Base-by-base conservation (phyloP, 139 green algal genomes). In the Coelastrella sp. region DNA sequence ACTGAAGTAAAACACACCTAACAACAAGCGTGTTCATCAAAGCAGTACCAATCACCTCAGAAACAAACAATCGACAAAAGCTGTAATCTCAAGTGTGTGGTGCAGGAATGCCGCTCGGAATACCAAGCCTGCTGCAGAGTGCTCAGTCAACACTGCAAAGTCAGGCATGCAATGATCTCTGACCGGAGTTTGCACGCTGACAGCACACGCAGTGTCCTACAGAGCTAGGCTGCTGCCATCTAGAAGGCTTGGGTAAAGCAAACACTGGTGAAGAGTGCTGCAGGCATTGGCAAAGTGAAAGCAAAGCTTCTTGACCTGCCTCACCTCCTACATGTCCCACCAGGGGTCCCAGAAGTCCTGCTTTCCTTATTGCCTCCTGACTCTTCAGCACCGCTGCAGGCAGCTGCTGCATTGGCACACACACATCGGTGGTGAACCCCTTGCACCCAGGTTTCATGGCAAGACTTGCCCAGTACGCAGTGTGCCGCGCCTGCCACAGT, bases 281-380 rank as follows among this genome's bases (percentile, higher is more conserved):
- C 1, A 49, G 35, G 35, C 35, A 49, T 49, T 49, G 35, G 35
- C 35, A 49, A 5, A 49, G 35, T 49, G 3, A 49, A 49, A 49
- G 35, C 1, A 49, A 49, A 49, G 35, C 35, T 49, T 49, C 35
- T 49, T 49, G 35, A 49, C 59, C 10, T 78, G 61, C 22, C 86
- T 74, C 90, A 87, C 96, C 95, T 20, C 95, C 95, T 68, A 96
- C 95, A 68, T 97, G 95, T 8, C 95, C 95, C 65, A 97, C 93
- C 27, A 97, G 66, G 10, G 95, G 94, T 5, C 92, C 93, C 78
- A 94, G 65, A 78, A 97, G 63, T 24, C 92, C 93, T 74, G 91
- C 85, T 61, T 73, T n/a, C 20, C 24, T 24, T 8, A 91, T 74
- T 25, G 87, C 91, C 68, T 63, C 87, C 89, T 95, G 92, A 20